These are phyloP conservation scores for Diutina rugosa DNA, from an alignment of 1,139 yeast species.

Conservation along the genomic window DNA sequence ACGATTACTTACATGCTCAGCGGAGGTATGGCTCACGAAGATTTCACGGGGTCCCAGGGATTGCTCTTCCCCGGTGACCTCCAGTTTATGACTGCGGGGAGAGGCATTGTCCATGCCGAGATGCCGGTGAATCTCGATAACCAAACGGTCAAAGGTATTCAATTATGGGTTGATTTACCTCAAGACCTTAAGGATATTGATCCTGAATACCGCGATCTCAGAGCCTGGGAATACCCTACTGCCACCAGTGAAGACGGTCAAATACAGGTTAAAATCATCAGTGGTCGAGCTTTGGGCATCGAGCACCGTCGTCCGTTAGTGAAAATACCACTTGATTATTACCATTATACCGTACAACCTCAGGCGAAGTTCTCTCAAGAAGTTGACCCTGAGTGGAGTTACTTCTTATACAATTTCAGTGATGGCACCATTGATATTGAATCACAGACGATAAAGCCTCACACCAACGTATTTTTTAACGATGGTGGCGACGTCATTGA, in stretches of 20 bases:
- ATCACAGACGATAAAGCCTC: not conserved
- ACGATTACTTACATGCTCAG: slow-evolving; percentile 64
- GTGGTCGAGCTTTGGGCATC: slow-evolving; percentile 68
- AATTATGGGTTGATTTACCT: slow-evolving; percentile 88
- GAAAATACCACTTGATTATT: slow-evolving; percentile 71
- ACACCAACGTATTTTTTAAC: not conserved
- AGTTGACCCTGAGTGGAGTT: slow-evolving; percentile 54
- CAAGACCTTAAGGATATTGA: slow-evolving; percentile 48
- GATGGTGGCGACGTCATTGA: not conserved
- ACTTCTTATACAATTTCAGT: slow-evolving; percentile 41
- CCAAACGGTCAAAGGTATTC: slow-evolving; percentile 55
- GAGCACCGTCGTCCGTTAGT: slow-evolving; percentile 68
- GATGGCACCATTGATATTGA: not conserved
- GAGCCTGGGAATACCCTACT: slow-evolving; percentile 56
- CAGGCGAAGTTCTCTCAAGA: slow-evolving; percentile 57
- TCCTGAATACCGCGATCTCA: slow-evolving; percentile 75
- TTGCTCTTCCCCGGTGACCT: slow-evolving; percentile 73
- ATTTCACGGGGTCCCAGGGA: slow-evolving; percentile 77
- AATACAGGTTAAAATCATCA: slow-evolving; percentile 57
- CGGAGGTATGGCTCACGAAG: slow-evolving; percentile 84
- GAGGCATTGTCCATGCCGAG: slow-evolving; percentile 76
- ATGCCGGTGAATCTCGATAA: slow-evolving; percentile 63
- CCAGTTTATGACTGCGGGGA: slow-evolving; percentile 93
- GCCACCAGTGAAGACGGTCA: slow-evolving; percentile 54
- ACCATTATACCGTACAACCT: slow-evolving; percentile 53